Evolutionary conservation across 352 stramenopile genomes (phyloP).

Genomic region (Phytophthora syringae): DNA sequence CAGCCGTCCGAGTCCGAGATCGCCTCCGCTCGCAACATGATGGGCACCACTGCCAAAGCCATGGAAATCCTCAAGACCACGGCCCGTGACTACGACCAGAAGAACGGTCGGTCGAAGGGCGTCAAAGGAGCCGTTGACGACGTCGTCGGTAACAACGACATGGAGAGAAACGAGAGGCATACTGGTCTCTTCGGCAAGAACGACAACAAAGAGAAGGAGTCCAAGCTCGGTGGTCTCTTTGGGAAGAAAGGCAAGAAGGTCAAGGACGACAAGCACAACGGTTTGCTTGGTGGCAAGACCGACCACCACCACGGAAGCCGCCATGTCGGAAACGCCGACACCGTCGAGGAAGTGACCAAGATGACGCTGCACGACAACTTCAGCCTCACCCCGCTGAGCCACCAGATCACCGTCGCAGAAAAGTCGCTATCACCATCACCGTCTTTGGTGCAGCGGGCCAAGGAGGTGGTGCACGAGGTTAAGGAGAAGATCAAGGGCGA

Average conservation of each 20-base stretch:
- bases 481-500: constrained; percentile 8
- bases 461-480: constrained; percentile 7
- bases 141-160: constrained; percentile 1
- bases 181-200: too few species aligned
- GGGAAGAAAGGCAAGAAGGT: too few species aligned
- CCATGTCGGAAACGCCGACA: constrained; percentile 1
- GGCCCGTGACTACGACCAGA: constrained; percentile 6
- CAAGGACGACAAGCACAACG: not conserved
- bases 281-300: not conserved
- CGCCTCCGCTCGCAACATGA: not conserved
- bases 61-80: constrained; percentile 4
- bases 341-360: constrained; percentile 4
- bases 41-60: constrained; percentile 1
- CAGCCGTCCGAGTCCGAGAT: constrained; percentile 1
- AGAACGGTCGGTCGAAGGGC: constrained; percentile 3
- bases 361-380: not conserved
- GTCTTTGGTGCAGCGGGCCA: constrained; percentile 1
- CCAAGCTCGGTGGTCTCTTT: too few species aligned
- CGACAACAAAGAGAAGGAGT: too few species aligned
- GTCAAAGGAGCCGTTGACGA: not conserved
- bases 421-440: constrained; percentile 1
- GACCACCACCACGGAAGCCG: not conserved
- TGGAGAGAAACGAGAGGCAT: not conserved
- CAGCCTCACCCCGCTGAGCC: not conserved
- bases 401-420: constrained; percentile 6